Evolutionary conservation across 1,284 basidiomycete genomes (phyloP).

Genomic region (Schizopora paradoxa): DNA sequence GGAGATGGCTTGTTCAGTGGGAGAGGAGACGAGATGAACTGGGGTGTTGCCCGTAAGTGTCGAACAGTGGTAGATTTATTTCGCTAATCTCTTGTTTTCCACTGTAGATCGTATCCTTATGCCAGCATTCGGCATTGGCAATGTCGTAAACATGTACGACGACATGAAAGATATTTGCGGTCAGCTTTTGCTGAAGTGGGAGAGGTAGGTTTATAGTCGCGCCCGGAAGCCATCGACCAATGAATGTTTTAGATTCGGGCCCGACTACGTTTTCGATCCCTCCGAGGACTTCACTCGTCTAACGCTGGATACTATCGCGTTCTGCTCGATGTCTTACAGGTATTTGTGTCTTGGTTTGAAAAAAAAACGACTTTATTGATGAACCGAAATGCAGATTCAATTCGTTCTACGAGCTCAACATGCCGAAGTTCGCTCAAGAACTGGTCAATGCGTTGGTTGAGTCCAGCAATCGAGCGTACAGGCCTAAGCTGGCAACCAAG

Average conservation of each 20-base stretch:
- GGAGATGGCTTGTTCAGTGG: conserved; percentile 45
- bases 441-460: conserved; percentile 41
- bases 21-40: conserved; percentile 39
- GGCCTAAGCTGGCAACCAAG: conserved; percentile 28
- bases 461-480: conserved; percentile 31
- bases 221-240: not conserved
- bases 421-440: conserved; percentile 39
- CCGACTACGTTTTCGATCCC: conserved; percentile 37
- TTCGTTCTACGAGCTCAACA: conserved; percentile 34
- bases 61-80: not conserved
- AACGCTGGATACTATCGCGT: conserved; percentile 42
- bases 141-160: conserved; percentile 44
- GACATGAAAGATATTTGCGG: conserved; percentile 46
- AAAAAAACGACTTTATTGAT: not conserved
- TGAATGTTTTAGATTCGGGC: conserved; percentile 36
- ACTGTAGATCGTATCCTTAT: conserved; percentile 44
- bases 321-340: conserved; percentile 42
- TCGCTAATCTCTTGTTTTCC: not conserved
- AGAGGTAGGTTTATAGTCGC: conserved; percentile 28
- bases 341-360: conserved; percentile 20
- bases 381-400: conserved; percentile 30
- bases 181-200: conserved; percentile 45
- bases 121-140: conserved; percentile 44
- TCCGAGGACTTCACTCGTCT: conserved; percentile 44
- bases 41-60: conserved; percentile 41